These are phyloP conservation scores for Arabidopsis suecica DNA, from an alignment of 345 rosid species.

Conservation along the genomic window DNA sequence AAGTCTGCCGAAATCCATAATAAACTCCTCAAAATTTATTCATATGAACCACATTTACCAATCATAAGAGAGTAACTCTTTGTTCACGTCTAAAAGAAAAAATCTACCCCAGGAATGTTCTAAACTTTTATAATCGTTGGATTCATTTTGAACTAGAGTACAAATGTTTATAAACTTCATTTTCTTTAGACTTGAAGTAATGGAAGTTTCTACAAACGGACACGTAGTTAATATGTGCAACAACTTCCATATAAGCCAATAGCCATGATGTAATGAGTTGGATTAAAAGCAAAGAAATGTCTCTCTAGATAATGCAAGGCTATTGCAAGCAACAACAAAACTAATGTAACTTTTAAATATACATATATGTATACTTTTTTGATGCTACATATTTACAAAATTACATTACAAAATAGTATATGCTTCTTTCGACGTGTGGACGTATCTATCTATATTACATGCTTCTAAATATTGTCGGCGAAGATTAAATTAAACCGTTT, in stretches of 20 bases:
- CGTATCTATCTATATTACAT: constrained; percentile 23
- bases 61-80: not conserved
- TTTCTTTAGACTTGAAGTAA: constrained; percentile 3
- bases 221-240: constrained; percentile 31
- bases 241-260: constrained; percentile 37
- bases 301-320: constrained; percentile 26
- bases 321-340: constrained; percentile 3
- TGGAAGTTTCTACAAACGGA: constrained; percentile 35
- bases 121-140: not conserved
- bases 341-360: constrained; percentile 22
- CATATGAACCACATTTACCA: not conserved
- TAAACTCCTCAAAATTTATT: not conserved
- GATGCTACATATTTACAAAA: constrained; percentile 4
- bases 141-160: constrained; percentile 11
- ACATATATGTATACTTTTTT: not conserved
- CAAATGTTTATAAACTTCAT: not conserved
- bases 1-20: not conserved
- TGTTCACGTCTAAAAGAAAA: not conserved
- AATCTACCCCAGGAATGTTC: constrained; percentile 1
- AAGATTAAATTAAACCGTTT: constrained; percentile 21
- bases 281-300: constrained; percentile 45
- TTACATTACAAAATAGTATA: not conserved
- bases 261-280: constrained; percentile 37
- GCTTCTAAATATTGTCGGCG: constrained; percentile 36
- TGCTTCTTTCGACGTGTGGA: constrained; percentile 25